Base-by-base conservation (phyloP, 164 flowering plant genomes). In the Paratinospora sagittata region DNA sequence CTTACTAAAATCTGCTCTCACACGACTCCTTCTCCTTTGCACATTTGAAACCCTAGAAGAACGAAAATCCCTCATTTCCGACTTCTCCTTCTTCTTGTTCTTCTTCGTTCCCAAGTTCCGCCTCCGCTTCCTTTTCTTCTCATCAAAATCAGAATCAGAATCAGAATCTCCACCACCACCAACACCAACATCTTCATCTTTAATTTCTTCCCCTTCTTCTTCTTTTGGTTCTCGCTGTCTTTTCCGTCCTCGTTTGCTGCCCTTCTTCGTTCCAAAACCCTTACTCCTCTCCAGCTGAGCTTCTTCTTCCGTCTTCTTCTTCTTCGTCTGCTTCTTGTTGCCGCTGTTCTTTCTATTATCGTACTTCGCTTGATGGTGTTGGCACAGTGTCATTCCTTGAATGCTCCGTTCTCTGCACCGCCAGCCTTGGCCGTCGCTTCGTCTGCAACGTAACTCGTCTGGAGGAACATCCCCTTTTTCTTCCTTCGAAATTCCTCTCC, bases 351-450 rank as follows among this genome's bases (percentile, higher is more conserved):
- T n/a, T n/a, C n/a, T n/a, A n/a, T n/a, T n/a, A n/a, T n/a, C n/a
- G n/a, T n/a, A n/a, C n/a, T n/a, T 52, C 57, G 37, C 17, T n/a
- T 33, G 45, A 65, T 74, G 77, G 0, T 55, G 19, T 23, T 74
- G 73, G 65, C 77, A 74, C 27, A 21, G 16, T 10, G 23, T 14
- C 27, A 37, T 69, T 11, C 17, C 70, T 0, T 74, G 73, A 30
- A 74, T 52, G n/a, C 65, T 58, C 73, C 73, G 65, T 73, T 74
- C 70, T 27, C 14, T 65, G 69, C 77, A 74, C n/a, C 47, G 55
- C 70, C 69, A 69, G 12, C 6, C 3, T 10, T 70, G 55, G 23
- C 77, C 70, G 19, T 69, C 77, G 58, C 1, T 74, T 55, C 69
- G 63, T 3, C 2, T 10, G 69, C 77, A 74, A 24, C 77, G 77